Evolutionary conservation across 2,329 filamentous ascomycete species (phyloP).

Genomic region (Metarhizium sp.): DNA sequence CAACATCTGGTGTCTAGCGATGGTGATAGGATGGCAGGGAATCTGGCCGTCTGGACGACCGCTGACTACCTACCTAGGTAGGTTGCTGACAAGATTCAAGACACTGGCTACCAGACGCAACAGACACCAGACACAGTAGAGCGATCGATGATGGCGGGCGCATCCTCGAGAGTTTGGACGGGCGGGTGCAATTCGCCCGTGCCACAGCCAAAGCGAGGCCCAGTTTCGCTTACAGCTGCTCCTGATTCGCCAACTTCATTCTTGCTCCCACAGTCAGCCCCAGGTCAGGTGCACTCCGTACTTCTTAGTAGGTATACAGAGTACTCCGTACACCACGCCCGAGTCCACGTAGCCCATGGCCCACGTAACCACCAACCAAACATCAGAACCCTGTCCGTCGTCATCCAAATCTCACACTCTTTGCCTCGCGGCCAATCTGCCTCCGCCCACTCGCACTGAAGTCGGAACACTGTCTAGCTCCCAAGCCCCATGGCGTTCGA

Average conservation of each 20-base stretch:
- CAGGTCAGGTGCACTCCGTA: too few relatives aligned
- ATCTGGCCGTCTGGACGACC: neutral
- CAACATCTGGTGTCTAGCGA: neutral
- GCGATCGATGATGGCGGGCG: neutral
- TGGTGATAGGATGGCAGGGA: neutral
- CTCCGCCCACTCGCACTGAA: too few relatives aligned
- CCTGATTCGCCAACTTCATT: conserved; percentile 4
- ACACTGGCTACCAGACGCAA: neutral
- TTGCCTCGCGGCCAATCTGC: too few relatives aligned
- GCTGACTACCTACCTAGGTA: neutral
- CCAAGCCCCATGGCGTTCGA: too few relatives aligned
- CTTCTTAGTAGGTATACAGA: too few relatives aligned
- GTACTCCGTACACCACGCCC: too few relatives aligned
- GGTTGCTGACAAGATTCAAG: neutral
- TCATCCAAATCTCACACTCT: neutral
- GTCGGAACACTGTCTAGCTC: too few relatives aligned
- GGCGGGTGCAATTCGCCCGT: neutral
- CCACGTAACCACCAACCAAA: neutral
- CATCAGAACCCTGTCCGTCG: neutral
- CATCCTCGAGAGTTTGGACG: neutral
- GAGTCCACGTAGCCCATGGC: too few relatives aligned
- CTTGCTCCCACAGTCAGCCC: neutral
- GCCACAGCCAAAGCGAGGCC: neutral
- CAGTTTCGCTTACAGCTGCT: conserved; percentile 7
- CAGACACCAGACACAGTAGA: neutral